Evolutionary conservation across 2,329 filamentous ascomycete species (phyloP).

Genomic region (Ceratocystis alfenasii): DNA sequence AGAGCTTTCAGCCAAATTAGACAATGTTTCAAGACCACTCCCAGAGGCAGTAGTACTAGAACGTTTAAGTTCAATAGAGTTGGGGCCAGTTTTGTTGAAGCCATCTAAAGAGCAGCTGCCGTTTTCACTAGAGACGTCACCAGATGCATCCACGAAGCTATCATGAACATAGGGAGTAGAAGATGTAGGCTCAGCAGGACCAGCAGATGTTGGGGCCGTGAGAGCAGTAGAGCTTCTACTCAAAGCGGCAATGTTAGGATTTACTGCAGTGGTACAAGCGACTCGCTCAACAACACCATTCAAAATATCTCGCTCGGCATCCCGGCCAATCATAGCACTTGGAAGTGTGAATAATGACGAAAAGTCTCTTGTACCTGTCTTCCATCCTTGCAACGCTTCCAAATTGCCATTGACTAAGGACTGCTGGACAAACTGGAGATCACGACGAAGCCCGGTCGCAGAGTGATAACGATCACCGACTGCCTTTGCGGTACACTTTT

Average conservation of each 20-base stretch:
- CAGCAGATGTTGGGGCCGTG: constrained; percentile 25
- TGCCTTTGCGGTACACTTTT: constrained; percentile 84
- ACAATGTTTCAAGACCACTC: constrained; percentile 9
- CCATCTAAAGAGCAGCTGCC: constrained; percentile 44
- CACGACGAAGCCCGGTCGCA: constrained; percentile 71
- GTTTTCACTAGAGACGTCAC: constrained; percentile 48
- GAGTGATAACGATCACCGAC: constrained; percentile 84
- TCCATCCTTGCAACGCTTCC: constrained; percentile 57
- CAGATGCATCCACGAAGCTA: constrained; percentile 26
- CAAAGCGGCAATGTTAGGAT: constrained; percentile 15
- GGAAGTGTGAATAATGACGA: constrained; percentile 88
- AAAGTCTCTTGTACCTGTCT: constrained; percentile 71
- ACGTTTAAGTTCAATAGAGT: constrained; percentile 15
- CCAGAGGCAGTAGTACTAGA: background rate
- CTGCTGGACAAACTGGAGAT: constrained; percentile 61
- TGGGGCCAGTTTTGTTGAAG: constrained; percentile 33
- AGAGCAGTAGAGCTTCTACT: constrained; percentile 25
- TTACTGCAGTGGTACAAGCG: constrained; percentile 49
- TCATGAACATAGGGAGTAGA: constrained; percentile 41
- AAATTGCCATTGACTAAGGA: constrained; percentile 65
- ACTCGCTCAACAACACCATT: constrained; percentile 66
- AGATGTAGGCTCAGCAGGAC: constrained; percentile 43
- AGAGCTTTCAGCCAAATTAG: constrained; percentile 16
- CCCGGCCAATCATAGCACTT: constrained; percentile 65
- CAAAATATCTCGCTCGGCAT: constrained; percentile 58